These are phyloP conservation scores for Fusarium odoratissimum DNA, from an alignment of 2,329 filamentous ascomycete species.

Conservation along the genomic window DNA sequence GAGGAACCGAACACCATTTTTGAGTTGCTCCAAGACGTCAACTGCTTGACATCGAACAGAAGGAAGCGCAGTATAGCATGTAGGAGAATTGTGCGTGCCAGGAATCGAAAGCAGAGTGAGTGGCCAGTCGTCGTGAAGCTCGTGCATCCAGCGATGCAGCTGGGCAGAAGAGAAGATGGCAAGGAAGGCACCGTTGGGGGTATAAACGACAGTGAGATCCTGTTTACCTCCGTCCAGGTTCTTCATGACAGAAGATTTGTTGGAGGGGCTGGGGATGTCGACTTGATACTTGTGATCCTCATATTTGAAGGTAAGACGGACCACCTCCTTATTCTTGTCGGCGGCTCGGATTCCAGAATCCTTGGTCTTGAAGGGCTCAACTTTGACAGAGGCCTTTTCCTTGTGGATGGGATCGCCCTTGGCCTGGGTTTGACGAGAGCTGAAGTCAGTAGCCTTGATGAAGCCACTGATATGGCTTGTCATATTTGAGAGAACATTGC, in stretches of 20 bases:
- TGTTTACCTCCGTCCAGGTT: slow-evolving; percentile 62
- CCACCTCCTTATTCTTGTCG: slow-evolving; percentile 70
- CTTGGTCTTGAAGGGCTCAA: slow-evolving; percentile 76
- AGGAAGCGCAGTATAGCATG: slow-evolving; percentile 84
- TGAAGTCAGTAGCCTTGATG: slow-evolving; percentile 56
- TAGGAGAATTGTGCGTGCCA: slow-evolving; percentile 95
- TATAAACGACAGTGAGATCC: slow-evolving; percentile 75
- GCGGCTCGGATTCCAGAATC: slow-evolving; percentile 67
- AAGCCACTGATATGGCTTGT: slow-evolving; percentile 57
- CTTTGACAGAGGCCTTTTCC: slow-evolving; percentile 70
- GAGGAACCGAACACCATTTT: slow-evolving; percentile 93
- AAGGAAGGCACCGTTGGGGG: slow-evolving; percentile 65
- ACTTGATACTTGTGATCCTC: slow-evolving; percentile 71
- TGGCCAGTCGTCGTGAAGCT: slow-evolving; percentile 76
- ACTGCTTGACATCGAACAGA: slow-evolving; percentile 95
- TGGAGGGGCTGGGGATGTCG: slow-evolving; percentile 73
- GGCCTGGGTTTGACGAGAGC: slow-evolving; percentile 49
- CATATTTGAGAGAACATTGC: slow-evolving; percentile 59
- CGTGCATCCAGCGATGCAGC: slow-evolving; percentile 82
- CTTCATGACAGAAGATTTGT: slow-evolving; percentile 70
- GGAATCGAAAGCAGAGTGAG: slow-evolving; percentile 88
- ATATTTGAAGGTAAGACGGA: slow-evolving; percentile 80
- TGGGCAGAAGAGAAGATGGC: slow-evolving; percentile 77
- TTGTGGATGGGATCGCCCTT: slow-evolving; percentile 71
- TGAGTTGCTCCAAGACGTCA: slow-evolving; percentile 78